A percentile compares a stretch with the other conserved stretches of the same genome.
These are phyloP conservation scores for Heritiera fomes DNA, from an alignment of 345 rosid genomes.

Conservation along the genomic window DNA sequence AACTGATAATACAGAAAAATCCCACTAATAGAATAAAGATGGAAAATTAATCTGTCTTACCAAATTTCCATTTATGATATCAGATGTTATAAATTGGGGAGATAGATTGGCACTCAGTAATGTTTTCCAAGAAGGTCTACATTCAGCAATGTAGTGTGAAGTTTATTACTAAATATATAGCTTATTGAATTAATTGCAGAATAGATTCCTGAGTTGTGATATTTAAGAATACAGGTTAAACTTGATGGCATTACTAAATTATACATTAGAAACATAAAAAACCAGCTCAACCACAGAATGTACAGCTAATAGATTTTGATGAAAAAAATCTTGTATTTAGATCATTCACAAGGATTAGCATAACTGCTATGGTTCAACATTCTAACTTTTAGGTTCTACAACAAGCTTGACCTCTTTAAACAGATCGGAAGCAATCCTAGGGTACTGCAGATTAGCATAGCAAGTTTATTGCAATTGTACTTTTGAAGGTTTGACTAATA, in stretches of 20 bases:
- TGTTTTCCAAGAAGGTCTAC: neutral
- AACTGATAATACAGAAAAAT: neutral
- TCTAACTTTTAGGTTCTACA: neutral
- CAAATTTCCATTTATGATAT: neutral
- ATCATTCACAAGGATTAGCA: neutral
- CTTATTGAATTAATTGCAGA: constrained; percentile 13
- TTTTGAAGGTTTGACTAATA: neutral
- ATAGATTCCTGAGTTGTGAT: neutral
- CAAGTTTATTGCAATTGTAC: neutral
- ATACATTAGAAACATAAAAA: too few species aligned
- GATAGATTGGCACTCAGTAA: neutral
- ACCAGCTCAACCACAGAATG: too few species aligned
- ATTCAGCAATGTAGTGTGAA: neutral
- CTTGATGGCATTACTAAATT: too few species aligned
- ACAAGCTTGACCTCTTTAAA: neutral
- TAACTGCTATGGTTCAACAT: neutral
- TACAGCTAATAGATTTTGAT: too few species aligned
- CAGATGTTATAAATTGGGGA: neutral
- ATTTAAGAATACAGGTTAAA: neutral
- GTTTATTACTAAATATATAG: constrained; percentile 7
- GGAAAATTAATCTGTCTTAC: neutral
- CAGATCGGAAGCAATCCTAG: neutral
- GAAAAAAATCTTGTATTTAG: neutral
- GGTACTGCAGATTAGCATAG: constrained; percentile 3
- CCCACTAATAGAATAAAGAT: constrained; percentile 7